Base-by-base conservation (phyloP, 2,329 filamentous ascomycete genomes). In the Ampelomyces quisqualis region DNA sequence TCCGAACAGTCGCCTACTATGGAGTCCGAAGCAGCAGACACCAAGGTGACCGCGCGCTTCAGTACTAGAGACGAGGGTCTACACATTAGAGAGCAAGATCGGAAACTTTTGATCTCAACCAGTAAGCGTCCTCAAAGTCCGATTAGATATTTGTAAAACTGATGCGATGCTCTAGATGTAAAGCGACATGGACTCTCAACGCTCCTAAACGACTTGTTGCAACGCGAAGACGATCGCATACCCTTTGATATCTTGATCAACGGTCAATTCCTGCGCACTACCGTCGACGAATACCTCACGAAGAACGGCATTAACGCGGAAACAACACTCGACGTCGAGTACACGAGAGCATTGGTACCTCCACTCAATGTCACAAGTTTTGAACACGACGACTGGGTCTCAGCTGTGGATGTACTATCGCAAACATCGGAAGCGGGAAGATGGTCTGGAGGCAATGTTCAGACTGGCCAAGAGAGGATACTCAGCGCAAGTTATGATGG, bases 331-430 rank as follows among this genome's bases (percentile, higher is more conserved):
- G 86, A 85, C 23, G 79, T 98, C 42, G 90, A 97, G 74, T 98
- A 97, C 70, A 89, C 96, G 23, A 85, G 90, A 58, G 93, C 90
- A 50, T 75, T 96, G 55, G 82, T 96, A 45, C 93, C 93, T 6
- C 93, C 93, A 13, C 77, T 87, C 23, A 91, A 93, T 67, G 84
- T 95, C 56, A 86, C 90, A 9, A 93, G 87, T 63, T 98, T 95
- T 67, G 85, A 96, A 73, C 91, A 98, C 68, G 90, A 98, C 62
- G 93, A 97, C 69, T 98, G 93, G 93, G 87, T 98, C 34, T 88
- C 88, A 65, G 80, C 81, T 18, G 82, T 97, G 18, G 90, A 96
- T 67, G 80, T 95, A 4, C 74, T 95, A 17, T 90, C 89, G 0
- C 68, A 70, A 10, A 81, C 77, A 9, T 86, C 86, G 2, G 70